A percentile compares a stretch with the other conserved stretches of the same genome.
phyloP scores from a whole-genome alignment of 2,329 filamentous ascomycete genomes.

The Davidsoniella australis region DNA sequence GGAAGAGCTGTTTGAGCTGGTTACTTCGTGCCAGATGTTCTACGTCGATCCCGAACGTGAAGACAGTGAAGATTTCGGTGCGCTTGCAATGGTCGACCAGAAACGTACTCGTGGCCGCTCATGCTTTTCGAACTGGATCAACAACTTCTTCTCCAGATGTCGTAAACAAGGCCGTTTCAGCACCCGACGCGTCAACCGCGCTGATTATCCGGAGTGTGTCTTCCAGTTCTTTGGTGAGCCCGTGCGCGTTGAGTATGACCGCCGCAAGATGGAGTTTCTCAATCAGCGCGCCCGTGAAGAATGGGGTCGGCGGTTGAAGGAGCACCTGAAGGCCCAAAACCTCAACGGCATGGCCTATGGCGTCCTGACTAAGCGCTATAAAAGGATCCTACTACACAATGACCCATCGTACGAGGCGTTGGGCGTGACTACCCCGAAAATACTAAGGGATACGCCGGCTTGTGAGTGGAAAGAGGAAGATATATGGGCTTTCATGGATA shows the following conservation, averaged over 20 bases:
- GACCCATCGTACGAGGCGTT: conserved; percentile 23
- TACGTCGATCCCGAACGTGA: conserved; percentile 3
- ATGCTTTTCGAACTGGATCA: conserved; percentile 42
- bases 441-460: conserved; percentile 13
- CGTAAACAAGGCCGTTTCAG: conserved; percentile 23
- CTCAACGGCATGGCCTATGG: conserved; percentile 12
- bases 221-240: conserved; percentile 2
- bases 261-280: conserved; percentile 25
- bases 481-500: conserved; percentile 27
- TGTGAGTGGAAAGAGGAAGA: conserved; percentile 28
- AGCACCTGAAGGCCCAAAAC: conserved; percentile 18
- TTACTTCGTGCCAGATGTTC: conserved; percentile 15
- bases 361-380: conserved; percentile 26
- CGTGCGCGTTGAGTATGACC: conserved; percentile 24
- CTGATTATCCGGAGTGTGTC: neutral
- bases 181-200: conserved; percentile 14
- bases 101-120: conserved; percentile 36
- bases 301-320: conserved; percentile 29
- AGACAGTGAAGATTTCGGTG: conserved; percentile 18
- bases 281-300: conserved; percentile 23
- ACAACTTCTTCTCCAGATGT: conserved; percentile 43
- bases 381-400: conserved; percentile 31
- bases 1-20: neutral
- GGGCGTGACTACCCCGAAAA: neutral
- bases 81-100: conserved; percentile 37